Conservation (phyloP, 495 filamentous ascomycete genomes). For the Daldinia childiae region DNA sequence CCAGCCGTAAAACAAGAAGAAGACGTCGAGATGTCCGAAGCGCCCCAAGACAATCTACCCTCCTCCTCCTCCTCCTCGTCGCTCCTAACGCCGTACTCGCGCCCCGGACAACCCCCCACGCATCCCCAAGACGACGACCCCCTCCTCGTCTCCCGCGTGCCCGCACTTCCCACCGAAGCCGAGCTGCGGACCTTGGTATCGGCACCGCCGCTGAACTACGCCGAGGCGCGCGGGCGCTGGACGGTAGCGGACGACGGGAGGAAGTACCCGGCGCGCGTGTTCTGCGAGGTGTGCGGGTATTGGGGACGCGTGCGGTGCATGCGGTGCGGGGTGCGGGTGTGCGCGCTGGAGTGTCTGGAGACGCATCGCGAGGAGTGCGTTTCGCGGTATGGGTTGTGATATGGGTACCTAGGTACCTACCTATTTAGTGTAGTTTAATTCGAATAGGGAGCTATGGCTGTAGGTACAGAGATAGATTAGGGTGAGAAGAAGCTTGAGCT, state of each 20-base stretch:
- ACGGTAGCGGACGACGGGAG: constrained; percentile 48
- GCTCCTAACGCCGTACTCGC: constrained; percentile 47
- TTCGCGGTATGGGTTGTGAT: constrained; percentile 72
- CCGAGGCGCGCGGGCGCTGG: constrained; percentile 73
- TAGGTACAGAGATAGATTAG: too few species aligned
- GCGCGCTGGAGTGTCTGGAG: constrained; percentile 82
- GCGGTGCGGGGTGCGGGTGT: constrained; percentile 82
- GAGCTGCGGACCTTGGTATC: constrained; percentile 74
- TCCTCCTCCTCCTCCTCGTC: constrained; percentile 36
- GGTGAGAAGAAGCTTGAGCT: neutral
- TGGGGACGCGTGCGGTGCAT: constrained; percentile 88
- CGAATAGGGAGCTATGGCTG: too few species aligned
- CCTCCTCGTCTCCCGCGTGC: constrained; percentile 69
- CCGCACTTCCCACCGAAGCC: constrained; percentile 69
- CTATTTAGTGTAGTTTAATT: neutral
- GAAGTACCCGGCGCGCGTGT: constrained; percentile 68
- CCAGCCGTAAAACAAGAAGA: constrained; percentile 42
- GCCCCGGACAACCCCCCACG: constrained; percentile 31
- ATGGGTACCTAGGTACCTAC: neutral
- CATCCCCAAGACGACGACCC: constrained; percentile 68
- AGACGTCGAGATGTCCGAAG: constrained; percentile 52
- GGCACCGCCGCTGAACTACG: constrained; percentile 80
- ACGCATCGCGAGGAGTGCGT: constrained; percentile 78
- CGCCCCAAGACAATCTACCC: constrained; percentile 16
- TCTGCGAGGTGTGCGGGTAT: constrained; percentile 92